phyloP scores from a whole-genome alignment of 768 basidiomycete genomes.

The Psilocybe subaeruginosa region DNA sequence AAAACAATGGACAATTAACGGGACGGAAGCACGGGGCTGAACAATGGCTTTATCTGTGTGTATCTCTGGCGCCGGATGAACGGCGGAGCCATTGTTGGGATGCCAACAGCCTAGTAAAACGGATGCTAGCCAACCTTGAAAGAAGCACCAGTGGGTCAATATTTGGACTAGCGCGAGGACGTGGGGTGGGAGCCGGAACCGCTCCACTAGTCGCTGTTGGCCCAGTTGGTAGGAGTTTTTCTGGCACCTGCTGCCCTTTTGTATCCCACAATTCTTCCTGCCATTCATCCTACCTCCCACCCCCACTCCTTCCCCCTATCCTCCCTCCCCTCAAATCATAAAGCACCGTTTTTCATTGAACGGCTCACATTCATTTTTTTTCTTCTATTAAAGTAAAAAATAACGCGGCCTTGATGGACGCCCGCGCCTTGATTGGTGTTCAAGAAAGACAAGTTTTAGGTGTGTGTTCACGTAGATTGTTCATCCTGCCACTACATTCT shows the following conservation, averaged over 20 bases:
- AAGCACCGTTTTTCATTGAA: too few species aligned
- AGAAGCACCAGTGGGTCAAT: constrained; percentile 2
- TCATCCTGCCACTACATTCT: neutral
- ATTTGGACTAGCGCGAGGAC: constrained; percentile 14
- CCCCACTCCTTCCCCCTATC: neutral
- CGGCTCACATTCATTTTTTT: constrained; percentile 12
- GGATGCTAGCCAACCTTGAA: neutral
- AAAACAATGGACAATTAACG: too few species aligned
- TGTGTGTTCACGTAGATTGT: constrained; percentile 5
- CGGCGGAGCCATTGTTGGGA: constrained; percentile 19
- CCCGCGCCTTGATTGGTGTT: constrained; percentile 10
- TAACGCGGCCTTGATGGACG: constrained; percentile 29
- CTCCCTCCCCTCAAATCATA: neutral
- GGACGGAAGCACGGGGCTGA: neutral
- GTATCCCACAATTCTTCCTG: constrained; percentile 11
- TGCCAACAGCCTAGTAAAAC: constrained; percentile 19
- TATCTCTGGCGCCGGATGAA: neutral
- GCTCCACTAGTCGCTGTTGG: constrained; percentile 9
- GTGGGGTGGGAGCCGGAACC: constrained; percentile 22
- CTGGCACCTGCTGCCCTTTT: constrained; percentile 3
- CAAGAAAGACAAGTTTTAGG: constrained; percentile 21
- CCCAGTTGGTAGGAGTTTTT: constrained; percentile 9
- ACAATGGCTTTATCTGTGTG: neutral
- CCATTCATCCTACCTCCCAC: neutral
- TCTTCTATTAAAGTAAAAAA: neutral